Conservation (phyloP, 1,284 basidiomycete species). For the Malassezia cuniculi region DNA sequence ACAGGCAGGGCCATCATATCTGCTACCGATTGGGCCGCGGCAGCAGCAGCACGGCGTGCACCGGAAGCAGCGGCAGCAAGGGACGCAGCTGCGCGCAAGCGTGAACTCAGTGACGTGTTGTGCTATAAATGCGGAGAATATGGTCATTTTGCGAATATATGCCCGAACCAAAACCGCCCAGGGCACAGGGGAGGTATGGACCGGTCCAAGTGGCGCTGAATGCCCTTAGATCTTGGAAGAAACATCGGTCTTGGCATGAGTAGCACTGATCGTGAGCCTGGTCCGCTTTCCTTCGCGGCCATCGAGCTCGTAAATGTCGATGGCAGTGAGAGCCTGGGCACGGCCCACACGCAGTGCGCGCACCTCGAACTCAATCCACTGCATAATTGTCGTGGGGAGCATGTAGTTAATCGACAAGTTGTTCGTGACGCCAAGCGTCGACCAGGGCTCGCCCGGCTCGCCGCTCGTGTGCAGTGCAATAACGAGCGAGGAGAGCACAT, state of each 20-base stretch:
- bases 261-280: too few species aligned
- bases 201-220: conserved; percentile 8
- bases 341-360: conserved; percentile 23
- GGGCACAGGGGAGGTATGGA: conserved; percentile 35
- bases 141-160: conserved; percentile 42
- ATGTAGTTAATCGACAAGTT: conserved; percentile 34
- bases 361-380: conserved; percentile 33
- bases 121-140: conserved; percentile 43
- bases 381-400: conserved; percentile 24
- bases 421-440: conserved; percentile 36
- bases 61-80: conserved; percentile 12
- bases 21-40: conserved; percentile 1
- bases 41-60: conserved; percentile 5
- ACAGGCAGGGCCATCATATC: conserved; percentile 11
- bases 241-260: too few species aligned
- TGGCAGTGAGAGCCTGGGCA: conserved; percentile 20
- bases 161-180: conserved; percentile 28
- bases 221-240: too few species aligned
- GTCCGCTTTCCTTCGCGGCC: conserved; percentile 8
- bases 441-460: conserved; percentile 24
- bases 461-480: conserved; percentile 22
- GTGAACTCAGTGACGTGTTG: conserved; percentile 30
- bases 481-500: conserved; percentile 6
- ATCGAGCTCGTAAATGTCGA: conserved; percentile 20
- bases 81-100: conserved; percentile 12